Conservation (phyloP, 2,329 filamentous ascomycete species). For the Beauveria sp. region DNA sequence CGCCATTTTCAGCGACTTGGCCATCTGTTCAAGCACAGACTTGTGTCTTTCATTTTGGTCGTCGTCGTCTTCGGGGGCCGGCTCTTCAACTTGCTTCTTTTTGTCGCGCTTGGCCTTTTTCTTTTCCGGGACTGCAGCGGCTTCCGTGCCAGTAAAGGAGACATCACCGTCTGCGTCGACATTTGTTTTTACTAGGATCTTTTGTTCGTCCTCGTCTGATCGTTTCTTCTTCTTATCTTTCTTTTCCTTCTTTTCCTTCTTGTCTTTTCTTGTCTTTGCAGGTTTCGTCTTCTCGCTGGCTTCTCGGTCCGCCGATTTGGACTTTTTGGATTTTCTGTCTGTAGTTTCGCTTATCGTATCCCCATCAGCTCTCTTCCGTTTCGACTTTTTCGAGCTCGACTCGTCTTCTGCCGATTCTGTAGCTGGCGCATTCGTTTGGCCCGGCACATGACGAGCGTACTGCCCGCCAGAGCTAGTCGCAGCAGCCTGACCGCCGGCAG, state of each 20-base stretch:
- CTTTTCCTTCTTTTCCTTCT: constrained; percentile 13
- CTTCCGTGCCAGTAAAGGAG: background rate
- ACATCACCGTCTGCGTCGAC: constrained; percentile 3
- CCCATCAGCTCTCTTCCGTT: constrained; percentile 29
- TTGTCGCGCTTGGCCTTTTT: constrained; percentile 22
- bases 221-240: constrained; percentile 11
- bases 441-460: constrained; percentile 37
- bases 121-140: background rate
- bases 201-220: background rate
- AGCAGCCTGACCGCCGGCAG: constrained; percentile 19
- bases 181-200: background rate
- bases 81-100: constrained; percentile 24
- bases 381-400: constrained; percentile 19
- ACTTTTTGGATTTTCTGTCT: constrained; percentile 20
- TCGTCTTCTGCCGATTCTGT: constrained; percentile 22
- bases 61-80: constrained; percentile 17
- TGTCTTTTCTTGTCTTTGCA: constrained; percentile 23
- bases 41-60: constrained; percentile 35
- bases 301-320: constrained; percentile 16
- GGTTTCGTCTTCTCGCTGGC: constrained; percentile 11
- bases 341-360: constrained; percentile 20
- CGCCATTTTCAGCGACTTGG: constrained; percentile 45
- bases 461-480: background rate
- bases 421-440: constrained; percentile 10
- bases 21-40: constrained; percentile 45